These are phyloP conservation scores for Fusarium secorum DNA, from an alignment of 2,329 filamentous ascomycete genomes.

Conservation along the genomic window DNA sequence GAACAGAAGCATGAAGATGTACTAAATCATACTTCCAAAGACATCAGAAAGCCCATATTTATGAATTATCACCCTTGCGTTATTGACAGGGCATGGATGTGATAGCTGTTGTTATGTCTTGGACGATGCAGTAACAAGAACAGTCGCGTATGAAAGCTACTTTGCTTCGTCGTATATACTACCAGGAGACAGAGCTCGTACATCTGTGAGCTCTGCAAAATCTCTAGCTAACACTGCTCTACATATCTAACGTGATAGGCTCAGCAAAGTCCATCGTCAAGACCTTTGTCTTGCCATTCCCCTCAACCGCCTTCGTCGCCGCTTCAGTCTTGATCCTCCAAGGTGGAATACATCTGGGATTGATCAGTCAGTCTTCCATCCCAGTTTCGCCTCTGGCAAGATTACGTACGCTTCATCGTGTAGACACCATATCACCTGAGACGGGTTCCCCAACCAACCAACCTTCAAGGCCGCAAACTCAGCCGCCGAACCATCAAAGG, in stretches of 20 bases:
- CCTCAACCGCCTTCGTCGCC: neutral
- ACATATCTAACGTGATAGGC: neutral
- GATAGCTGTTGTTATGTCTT: too few species aligned
- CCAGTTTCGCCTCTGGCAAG: rapidly evolving
- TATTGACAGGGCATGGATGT: too few species aligned
- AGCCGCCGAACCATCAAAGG: neutral
- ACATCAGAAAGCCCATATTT: too few species aligned
- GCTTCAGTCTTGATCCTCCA: neutral
- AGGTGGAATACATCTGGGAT: neutral
- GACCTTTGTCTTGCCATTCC: neutral
- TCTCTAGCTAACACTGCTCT: too few species aligned
- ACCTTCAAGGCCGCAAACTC: neutral
- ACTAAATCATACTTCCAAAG: too few species aligned
- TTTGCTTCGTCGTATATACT: too few species aligned
- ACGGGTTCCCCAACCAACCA: neutral
- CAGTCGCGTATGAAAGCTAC: too few species aligned
- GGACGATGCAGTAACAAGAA: too few species aligned
- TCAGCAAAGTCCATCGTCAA: neutral
- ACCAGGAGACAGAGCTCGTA: too few species aligned
- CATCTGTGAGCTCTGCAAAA: too few species aligned
- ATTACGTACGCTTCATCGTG: neutral
- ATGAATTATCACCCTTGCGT: too few species aligned
- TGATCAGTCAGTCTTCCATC: rapidly evolving
- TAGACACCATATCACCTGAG: neutral
- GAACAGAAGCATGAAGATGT: too few species aligned